Evolutionary conservation across 2,329 filamentous ascomycete genomes (phyloP), one percentile per base, ranked within the genome.

Genomic region (Tolypocladium inflatum): DNA sequence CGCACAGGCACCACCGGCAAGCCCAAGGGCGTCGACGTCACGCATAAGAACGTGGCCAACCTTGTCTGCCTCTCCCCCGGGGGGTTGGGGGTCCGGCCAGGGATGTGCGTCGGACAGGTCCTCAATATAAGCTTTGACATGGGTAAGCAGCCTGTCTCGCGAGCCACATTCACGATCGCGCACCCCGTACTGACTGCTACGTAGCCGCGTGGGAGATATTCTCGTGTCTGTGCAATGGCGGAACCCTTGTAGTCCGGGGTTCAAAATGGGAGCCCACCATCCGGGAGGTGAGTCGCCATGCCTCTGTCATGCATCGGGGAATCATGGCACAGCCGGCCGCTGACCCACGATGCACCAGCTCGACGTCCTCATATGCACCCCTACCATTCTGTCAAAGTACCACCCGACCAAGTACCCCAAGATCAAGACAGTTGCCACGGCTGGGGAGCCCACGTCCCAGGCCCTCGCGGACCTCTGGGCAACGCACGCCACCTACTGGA

Each of bases 121-220:
- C 71, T 85, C 45, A 84, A 80, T 60, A 77, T 85, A 51, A 80
- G 79, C 50, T 85, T 85, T 61, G 82, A 85, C 61, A 84, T 85
- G 81, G 80, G 81, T 83, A 72, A 64, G 78, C 70, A 42, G 17
- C 56, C 57, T 39, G 55, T 33, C 50, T 52, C 50, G 33, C n/a
- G n/a, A n/a, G n/a, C 37, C 56, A 23, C 30, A 13, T 54, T 48
- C 19, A 30, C 48, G 48, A 51, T 35, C 9, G 10, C 11, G 23
- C 37, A 33, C 45, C 35, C 37, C 30, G 51, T 54, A 51, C 62
- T 66, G 53, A 60, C 58, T 55, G 33, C 57, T n/a, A 5, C 4
- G 54, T 57, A 83, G 82, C 79, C 26, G 81, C 81, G 15, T 85
- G 82, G 82, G 82, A 85, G 61, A 80, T 84, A n/a, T 74, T 85